These are phyloP conservation scores for Betula pendula DNA, from an alignment of 306 rosid species.

Conservation along the genomic window DNA sequence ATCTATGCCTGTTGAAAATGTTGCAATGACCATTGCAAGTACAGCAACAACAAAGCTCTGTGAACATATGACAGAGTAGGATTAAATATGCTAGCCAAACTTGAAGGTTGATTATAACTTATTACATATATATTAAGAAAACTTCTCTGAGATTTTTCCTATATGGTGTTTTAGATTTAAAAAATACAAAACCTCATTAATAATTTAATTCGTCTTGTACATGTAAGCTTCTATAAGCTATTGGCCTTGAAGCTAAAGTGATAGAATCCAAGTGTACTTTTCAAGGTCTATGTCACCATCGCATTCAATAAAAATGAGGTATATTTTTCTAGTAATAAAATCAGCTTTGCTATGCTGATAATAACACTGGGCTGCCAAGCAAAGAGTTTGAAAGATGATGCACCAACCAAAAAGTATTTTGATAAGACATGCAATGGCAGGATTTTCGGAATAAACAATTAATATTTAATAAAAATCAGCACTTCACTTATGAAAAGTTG, in stretches of 20 bases:
- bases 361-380: background rate
- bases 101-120: background rate
- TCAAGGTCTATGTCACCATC: conserved; percentile 17
- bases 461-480: background rate
- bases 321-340: conserved; percentile 19
- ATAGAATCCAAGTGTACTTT: conserved; percentile 11
- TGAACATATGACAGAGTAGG: conserved; percentile 18
- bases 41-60: conserved; percentile 93
- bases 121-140: background rate
- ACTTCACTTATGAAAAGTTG: background rate
- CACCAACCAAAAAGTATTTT: background rate
- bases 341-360: background rate
- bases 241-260: background rate
- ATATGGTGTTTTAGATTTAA: background rate
- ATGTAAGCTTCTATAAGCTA: background rate
- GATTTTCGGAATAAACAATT: background rate
- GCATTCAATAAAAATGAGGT: background rate
- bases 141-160: background rate
- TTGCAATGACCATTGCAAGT: conserved; percentile 80
- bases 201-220: background rate
- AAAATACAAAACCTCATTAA: background rate
- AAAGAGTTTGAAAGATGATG: background rate
- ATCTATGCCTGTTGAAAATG: conserved; percentile 96
- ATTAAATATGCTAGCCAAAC: background rate
- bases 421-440: background rate